Evolutionary conservation across 495 filamentous ascomycete species (phyloP).

Genomic region (Lasiosphaeriaceae sp.): DNA sequence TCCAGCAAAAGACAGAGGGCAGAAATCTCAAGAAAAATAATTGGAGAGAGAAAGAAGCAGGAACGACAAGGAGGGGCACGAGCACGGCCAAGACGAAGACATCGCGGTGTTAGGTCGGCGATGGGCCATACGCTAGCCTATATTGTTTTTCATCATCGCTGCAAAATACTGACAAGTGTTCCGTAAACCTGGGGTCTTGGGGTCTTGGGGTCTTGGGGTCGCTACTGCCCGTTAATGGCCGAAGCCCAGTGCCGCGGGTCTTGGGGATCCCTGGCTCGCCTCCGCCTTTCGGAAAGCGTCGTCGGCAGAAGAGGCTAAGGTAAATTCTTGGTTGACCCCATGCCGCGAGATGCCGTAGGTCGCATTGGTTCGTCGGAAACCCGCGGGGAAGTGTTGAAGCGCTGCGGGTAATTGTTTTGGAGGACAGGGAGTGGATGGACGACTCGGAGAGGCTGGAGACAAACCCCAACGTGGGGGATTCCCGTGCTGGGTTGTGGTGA

Average conservation of each 20-base stretch:
- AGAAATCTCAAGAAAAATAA: not conserved
- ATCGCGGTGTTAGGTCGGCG: not conserved
- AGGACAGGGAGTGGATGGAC: not conserved
- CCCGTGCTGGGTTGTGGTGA: no score
- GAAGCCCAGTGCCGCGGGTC: slow-evolving; percentile 23
- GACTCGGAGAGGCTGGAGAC: no score
- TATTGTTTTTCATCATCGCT: no score
- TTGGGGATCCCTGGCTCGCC: slow-evolving; percentile 13
- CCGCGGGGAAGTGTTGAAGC: slow-evolving; percentile 12
- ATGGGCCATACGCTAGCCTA: no score
- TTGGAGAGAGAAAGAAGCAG: slow-evolving; percentile 1
- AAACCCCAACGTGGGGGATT: no score
- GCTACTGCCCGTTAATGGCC: slow-evolving; percentile 21
- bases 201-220: not conserved
- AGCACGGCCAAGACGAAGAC: slow-evolving; percentile 3
- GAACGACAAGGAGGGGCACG: not conserved
- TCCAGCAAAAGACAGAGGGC: not conserved
- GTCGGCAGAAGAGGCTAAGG: slow-evolving; percentile 23
- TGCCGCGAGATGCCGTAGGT: not conserved
- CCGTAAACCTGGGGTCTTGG: not conserved
- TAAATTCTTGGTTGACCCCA: slow-evolving; percentile 15
- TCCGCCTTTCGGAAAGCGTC: slow-evolving; percentile 26
- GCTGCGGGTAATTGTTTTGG: slow-evolving; percentile 9
- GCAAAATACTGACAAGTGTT: not conserved
- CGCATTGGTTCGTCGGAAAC: slow-evolving; percentile 12